Evolutionary conservation across 257 asterid genomes (phyloP), one percentile per base, ranked within the genome.

Genomic region (Linaria vulgaris): DNA sequence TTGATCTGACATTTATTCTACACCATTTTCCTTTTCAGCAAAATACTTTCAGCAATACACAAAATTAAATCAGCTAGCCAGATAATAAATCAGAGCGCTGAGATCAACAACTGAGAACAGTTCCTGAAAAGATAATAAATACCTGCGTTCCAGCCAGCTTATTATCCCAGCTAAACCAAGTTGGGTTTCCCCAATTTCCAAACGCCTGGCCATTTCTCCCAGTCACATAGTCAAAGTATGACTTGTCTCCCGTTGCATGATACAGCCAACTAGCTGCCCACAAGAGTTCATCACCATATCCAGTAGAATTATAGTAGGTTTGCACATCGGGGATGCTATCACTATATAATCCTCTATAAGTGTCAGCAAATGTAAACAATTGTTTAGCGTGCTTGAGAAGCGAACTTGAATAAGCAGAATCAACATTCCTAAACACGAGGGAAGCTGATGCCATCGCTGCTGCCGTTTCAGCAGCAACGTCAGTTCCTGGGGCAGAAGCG

Each of bases 241-340:
- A 24, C 19, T 66, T 62, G 5, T 89, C 91, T 34, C 77, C 74
- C 0, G 99, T 89, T 15, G 99, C 97, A 51, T 92, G 97, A 39
- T 85, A 89, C 19, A 89, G 90, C 99, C 99, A 92, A 52, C 81
- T 64, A 3, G 99, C 99, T 0, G 99, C 99, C 99, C 99, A 92
- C 77, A 92, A 24, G 56, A 89, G 96, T 85, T 92, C 98, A 54
- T 92, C 98, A 0, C 97, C 97, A 7, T 79, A 91, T 30, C 95
- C 96, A 0, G 95, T 88, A 2, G 98, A 91, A 43, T 91, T 91
- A 55, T 92, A 92, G 74, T 56, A 92, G 0, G 73, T 80, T 55
- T 53, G 74, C 0, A 89, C 94, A 54, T 78, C 72, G 31, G 95
- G 96, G 60, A 92, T 78, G 72, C 87, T 92, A 4, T 58, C 45